Evolutionary conservation across 306 rosid species (phyloP).

Genomic region (Pyrus betulifolia): DNA sequence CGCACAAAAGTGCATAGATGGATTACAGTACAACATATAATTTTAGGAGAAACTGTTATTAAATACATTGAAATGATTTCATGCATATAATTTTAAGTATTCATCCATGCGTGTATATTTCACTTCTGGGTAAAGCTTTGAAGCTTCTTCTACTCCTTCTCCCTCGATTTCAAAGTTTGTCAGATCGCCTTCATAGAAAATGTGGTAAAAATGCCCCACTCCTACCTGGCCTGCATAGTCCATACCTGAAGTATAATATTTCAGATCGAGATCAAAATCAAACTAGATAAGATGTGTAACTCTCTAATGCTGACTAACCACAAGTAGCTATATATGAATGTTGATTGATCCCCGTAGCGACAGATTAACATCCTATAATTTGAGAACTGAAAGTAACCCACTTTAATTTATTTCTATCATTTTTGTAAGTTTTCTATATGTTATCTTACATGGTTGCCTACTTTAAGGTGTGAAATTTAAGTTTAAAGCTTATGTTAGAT

Average conservation of each 20-base stretch:
- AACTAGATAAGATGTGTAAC: neutral
- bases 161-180: conserved; percentile 53
- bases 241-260: conserved; percentile 9
- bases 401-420: no score
- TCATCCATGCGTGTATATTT: conserved; percentile 34
- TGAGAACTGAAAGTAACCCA: neutral
- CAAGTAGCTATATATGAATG: neutral
- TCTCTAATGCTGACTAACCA: neutral
- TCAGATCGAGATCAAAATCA: neutral
- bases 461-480: no score
- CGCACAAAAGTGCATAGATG: no score
- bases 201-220: conserved; percentile 51
- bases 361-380: neutral
- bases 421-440: no score
- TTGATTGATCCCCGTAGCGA: neutral
- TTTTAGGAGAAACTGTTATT: no score
- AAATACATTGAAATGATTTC: neutral
- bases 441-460: no score
- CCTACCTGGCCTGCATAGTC: conserved; percentile 46
- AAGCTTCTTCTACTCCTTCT: conserved; percentile 40
- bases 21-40: no score
- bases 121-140: conserved; percentile 41
- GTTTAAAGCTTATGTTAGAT: no score
- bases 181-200: conserved; percentile 55
- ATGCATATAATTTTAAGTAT: conserved; percentile 7